Evolutionary conservation across 1,139 yeast genomes (phyloP), one percentile per base, ranked within the genome.

Genomic region (Pichia kudriavzevii): DNA sequence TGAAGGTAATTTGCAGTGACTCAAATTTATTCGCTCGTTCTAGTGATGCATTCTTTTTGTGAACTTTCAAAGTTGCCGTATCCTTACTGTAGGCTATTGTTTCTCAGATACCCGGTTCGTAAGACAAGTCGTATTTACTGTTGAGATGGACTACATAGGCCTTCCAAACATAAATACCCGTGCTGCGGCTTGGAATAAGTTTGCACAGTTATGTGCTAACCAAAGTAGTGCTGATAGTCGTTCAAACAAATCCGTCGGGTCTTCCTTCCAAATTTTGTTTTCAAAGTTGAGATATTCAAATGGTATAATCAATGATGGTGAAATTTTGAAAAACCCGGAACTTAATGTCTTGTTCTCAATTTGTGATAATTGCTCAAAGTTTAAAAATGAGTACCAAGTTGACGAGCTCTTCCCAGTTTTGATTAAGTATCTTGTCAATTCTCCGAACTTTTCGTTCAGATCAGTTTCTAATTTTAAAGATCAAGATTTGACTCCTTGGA

Each of bases 261-360:
- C 36, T n/a, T 32, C 41, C 5, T 33, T 48, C 5, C 30, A 34
- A 1, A 22, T 66, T 14, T 71, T 75, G 2, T 63, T 75, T 34
- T 56, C 69, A 4, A 31, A 34, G 28, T 26, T 39, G 7, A 35
- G 23, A 21, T 34, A 21, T 23, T 2, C 53, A 63, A 23, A 71
- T 70, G 17, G 21, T 11, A 6, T 24, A 1, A 14, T 20, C 11
- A 19, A 31, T 9, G 11, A 20, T 4, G 17, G 23, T 3, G 14
- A 17, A 12, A 7, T 12, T 3, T 24, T 39, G 25, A 20, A 30
- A 5, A 32, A 29, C 22, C 22, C 37, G 35, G 94, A 85, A 53
- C 69, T 77, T 50, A 94, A 87, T 50, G 75, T 79, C 5, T 59
- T 87, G 38, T 51, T 77, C 34, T 84, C 94, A 0, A 59, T 85